Percentiles rank a stretch among this genome's conserved stretches.
These are phyloP conservation scores for Allium fistulosum DNA, from an alignment of 106 monocot species.

Conservation along the genomic window DNA sequence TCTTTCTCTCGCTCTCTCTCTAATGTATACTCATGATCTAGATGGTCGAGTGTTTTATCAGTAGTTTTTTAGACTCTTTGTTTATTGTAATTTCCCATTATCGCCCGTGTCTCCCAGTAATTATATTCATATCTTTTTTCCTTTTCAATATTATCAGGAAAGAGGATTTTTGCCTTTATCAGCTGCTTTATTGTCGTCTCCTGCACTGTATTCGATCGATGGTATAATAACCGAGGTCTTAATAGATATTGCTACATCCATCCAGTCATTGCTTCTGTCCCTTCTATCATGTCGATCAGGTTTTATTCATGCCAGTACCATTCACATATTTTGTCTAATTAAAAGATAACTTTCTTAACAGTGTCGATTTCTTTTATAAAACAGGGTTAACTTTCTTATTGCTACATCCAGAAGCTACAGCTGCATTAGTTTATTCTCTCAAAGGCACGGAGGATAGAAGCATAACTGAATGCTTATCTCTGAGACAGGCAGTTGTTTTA, in stretches of 20 bases:
- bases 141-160: conserved; percentile 43
- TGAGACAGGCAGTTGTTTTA: conserved; percentile 68
- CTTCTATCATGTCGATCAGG: conserved; percentile 92
- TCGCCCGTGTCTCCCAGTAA: neutral
- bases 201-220: conserved; percentile 40
- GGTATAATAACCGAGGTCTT: conserved; percentile 48
- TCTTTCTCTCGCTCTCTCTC: no score
- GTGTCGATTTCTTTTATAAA: conserved; percentile 4
- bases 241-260: conserved; percentile 51
- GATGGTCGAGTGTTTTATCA: neutral
- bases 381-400: conserved; percentile 83
- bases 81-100: no score
- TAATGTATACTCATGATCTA: neutral
- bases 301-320: conserved; percentile 6
- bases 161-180: conserved; percentile 88
- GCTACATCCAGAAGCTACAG: conserved; percentile 63
- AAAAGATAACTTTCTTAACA: neutral
- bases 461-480: conserved; percentile 51
- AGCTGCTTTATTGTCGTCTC: conserved; percentile 76
- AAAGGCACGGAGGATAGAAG: conserved; percentile 53
- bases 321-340: neutral
- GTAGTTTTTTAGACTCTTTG: neutral
- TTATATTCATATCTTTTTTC: conserved; percentile 4
- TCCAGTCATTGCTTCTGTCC: conserved; percentile 67
- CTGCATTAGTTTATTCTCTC: conserved; percentile 60